Evolutionary conservation across 106 monocot species (phyloP).

Genomic region (Allium sativum): DNA sequence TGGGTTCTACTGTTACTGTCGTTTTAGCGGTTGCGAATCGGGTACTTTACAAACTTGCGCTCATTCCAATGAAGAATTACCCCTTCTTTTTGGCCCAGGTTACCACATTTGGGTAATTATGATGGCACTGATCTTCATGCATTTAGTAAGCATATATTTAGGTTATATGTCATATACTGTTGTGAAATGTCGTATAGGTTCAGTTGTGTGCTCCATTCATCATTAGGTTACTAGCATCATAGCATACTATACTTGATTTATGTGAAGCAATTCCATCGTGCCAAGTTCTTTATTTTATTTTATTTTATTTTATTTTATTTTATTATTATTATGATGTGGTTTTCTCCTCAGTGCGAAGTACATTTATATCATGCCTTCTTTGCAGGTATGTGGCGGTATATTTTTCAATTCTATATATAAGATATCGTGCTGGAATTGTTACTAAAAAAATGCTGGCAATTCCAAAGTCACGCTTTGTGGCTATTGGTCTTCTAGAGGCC

Average conservation of each 20-base stretch:
- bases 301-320: neutral
- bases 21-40: slow-evolving; percentile 68
- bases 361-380: neutral
- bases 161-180: neutral
- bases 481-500: slow-evolving; percentile 83
- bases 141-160: neutral
- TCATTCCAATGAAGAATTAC: slow-evolving; percentile 86
- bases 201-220: too few species aligned
- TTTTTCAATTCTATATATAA: slow-evolving; percentile 58
- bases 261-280: neutral
- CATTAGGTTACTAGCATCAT: too few species aligned
- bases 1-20: slow-evolving; percentile 45
- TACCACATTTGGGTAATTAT: slow-evolving; percentile 83
- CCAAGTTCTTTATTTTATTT: neutral
- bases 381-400: slow-evolving; percentile 87
- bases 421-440: slow-evolving; percentile 63
- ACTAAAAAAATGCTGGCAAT: slow-evolving; percentile 74
- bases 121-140: neutral
- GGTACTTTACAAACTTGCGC: slow-evolving; percentile 95
- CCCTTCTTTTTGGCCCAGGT: slow-evolving; percentile 99
- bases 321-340: neutral
- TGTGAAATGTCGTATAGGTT: neutral
- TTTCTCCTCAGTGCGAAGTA: too few species aligned
- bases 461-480: slow-evolving; percentile 71
- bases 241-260: too few species aligned